Evolutionary conservation across 139 green algal genomes (phyloP), one percentile per base, ranked within the genome.

Genomic region (Diplosphaera chodatii): DNA sequence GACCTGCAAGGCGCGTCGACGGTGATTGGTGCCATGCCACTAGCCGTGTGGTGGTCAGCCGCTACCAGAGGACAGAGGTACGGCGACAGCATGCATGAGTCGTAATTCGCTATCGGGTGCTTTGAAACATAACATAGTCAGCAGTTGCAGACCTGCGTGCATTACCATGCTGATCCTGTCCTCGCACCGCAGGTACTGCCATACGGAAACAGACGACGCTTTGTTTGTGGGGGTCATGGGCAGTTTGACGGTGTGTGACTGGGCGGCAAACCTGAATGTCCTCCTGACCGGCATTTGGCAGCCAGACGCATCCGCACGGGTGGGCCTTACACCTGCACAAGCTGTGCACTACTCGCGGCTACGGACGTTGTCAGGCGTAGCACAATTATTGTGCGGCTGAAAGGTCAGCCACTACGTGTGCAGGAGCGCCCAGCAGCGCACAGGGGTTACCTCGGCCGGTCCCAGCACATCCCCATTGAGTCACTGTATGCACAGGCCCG

Each of bases 191-290:
- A 59, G 86, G 63, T 94, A 90, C 63, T 30, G 92, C 13, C 55
- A 92, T 5, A 83, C 84, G 0, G 76, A 82, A 13, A 67, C 66
- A 4, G 69, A 70, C 2, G 74, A 76, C 2, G 67, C 80, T 0
- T 37, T 94, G 32, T 88, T 88, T 27, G 80, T 87, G 0, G 79
- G 80, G 0, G 92, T 94, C 67, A 89, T 93, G 76, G 89, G 87
- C 55, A 92, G 48, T 18, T 18, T 59, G 48, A 59, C 48, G 16
- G 13, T 59, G 10, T 21, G 25, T 25, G 48, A 59, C 16, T 59
- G 48, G 48, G 13, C 3, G 48, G 48, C 48, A 25, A 59, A 59
- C 25, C 16, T 59, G 3, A 25, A 59, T 25, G 48, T 59, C 13
- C 48, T 59, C 13, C 48, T 59, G 16, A 59, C 48, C 3, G 48